Evolutionary conservation across 441 rosid species (phyloP).

Genomic region (Breynia disticha): DNA sequence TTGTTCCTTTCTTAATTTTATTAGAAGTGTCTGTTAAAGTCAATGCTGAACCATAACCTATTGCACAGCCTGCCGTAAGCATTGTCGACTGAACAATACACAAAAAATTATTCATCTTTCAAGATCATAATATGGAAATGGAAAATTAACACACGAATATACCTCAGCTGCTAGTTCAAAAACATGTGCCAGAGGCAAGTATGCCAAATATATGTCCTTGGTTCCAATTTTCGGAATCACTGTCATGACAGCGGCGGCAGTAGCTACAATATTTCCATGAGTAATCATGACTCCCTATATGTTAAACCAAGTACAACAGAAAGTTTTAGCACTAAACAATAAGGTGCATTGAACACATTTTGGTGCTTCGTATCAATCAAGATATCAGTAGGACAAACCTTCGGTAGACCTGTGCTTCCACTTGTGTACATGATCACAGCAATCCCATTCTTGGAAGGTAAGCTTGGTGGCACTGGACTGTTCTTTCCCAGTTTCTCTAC

Average conservation of each 20-base stretch:
- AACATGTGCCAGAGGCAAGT: constrained; percentile 95
- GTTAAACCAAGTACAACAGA: constrained; percentile 15
- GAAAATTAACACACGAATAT: constrained; percentile 9
- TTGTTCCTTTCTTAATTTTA: constrained; percentile 84
- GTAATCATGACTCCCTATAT: constrained; percentile 90
- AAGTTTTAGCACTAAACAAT: no score
- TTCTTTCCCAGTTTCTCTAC: constrained; percentile 66
- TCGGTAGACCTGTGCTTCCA: constrained; percentile 92
- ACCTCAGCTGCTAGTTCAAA: constrained; percentile 95
- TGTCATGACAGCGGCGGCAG: constrained; percentile 73
- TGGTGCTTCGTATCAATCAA: no score
- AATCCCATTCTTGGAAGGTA: constrained; percentile 61
- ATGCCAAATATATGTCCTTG: constrained; percentile 62
- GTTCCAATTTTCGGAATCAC: constrained; percentile 50
- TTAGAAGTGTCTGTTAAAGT: constrained; percentile 76
- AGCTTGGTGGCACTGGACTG: constrained; percentile 38
- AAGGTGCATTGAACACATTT: no score
- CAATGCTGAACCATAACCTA: constrained; percentile 83
- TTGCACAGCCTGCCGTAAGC: constrained; percentile 59
- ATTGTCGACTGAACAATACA: constrained; percentile 45
- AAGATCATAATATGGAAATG: constrained; percentile 16
- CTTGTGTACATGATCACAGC: constrained; percentile 95
- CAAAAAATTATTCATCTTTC: constrained; percentile 15
- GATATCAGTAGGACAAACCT: constrained; percentile 36
- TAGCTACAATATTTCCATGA: constrained; percentile 77